phyloP scores from a whole-genome alignment of 441 rosid species.

The Jatropha multifida region DNA sequence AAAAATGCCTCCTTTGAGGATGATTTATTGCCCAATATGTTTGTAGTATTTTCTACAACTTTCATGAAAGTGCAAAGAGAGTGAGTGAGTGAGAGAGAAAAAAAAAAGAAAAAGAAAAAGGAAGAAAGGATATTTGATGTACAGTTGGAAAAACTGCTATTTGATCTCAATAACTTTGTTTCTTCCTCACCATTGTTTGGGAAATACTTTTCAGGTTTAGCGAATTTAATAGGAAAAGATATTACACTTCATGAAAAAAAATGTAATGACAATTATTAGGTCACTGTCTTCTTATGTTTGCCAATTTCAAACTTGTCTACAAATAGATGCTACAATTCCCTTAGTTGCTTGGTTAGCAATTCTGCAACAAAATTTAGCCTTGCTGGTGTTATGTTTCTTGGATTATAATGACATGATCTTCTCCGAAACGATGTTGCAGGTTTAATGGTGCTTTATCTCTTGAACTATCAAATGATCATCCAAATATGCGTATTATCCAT shows the following conservation, averaged over 20 bases:
- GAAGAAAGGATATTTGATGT: neutral
- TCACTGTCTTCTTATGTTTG: neutral
- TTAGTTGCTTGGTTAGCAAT: neutral
- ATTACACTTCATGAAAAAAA: neutral
- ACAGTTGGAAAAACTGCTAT: neutral
- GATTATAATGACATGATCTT: neutral
- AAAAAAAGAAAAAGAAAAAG: neutral
- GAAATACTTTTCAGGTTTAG: neutral
- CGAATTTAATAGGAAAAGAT: neutral
- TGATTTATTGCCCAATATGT: neutral
- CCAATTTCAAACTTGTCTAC: too few species aligned
- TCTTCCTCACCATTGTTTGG: neutral
- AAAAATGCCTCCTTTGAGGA: neutral
- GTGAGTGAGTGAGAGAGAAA: too few species aligned
- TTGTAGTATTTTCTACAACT: neutral
- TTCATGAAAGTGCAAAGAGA: too few species aligned
- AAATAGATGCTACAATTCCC: neutral
- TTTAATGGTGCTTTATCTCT: conserved; percentile 90
- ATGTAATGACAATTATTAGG: neutral
- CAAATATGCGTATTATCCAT: conserved; percentile 89
- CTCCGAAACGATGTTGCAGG: conserved; percentile 48
- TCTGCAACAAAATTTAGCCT: neutral
- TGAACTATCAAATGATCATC: conserved; percentile 91
- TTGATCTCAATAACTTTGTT: neutral
- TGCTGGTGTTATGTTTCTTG: neutral